Conservation (phyloP, 1,139 yeast species). For the Nakaseomyces kungkrabaensis region DNA sequence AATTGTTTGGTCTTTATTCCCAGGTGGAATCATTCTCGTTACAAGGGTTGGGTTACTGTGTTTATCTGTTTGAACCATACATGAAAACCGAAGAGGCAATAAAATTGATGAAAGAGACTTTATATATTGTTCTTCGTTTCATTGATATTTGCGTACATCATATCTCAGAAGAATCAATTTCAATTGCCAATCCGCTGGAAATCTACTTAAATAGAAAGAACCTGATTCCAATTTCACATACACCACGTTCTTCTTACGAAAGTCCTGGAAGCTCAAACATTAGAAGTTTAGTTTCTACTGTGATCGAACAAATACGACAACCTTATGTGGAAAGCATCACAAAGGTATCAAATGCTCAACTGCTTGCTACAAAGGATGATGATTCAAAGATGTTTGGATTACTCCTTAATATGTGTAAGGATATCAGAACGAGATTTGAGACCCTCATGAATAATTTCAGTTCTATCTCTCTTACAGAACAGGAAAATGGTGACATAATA, state of each 20-base stretch:
- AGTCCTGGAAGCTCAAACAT: conserved; percentile 10
- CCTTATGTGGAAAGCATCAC: conserved; percentile 17
- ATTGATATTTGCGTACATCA: conserved; percentile 24
- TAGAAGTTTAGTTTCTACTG: conserved; percentile 10
- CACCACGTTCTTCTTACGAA: conserved; percentile 8
- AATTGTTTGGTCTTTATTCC: conserved; percentile 24
- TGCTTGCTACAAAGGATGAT: conserved; percentile 14
- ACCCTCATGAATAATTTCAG: conserved; percentile 12
- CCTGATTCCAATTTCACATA: conserved; percentile 7
- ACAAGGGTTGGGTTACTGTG: conserved; percentile 23
- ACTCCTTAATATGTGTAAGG: conserved; percentile 15
- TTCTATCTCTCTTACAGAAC: not conserved
- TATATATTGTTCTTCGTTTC: conserved; percentile 25
- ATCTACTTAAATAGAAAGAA: conserved; percentile 14
- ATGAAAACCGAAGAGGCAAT: conserved; percentile 4
- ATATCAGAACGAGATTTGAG: conserved; percentile 13
- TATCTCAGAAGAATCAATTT: conserved; percentile 15
- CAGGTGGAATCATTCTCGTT: conserved; percentile 22
- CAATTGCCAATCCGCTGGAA: conserved; percentile 22
- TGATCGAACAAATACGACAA: conserved; percentile 20
- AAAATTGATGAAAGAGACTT: conserved; percentile 21
- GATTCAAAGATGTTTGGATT: conserved; percentile 18
- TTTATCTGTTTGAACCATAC: conserved; percentile 10
- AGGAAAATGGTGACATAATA: not conserved
- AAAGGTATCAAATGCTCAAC: conserved; percentile 10